Evolutionary conservation across 2,329 filamentous ascomycete genomes (phyloP).

Genomic region (Onygenales sp.): DNA sequence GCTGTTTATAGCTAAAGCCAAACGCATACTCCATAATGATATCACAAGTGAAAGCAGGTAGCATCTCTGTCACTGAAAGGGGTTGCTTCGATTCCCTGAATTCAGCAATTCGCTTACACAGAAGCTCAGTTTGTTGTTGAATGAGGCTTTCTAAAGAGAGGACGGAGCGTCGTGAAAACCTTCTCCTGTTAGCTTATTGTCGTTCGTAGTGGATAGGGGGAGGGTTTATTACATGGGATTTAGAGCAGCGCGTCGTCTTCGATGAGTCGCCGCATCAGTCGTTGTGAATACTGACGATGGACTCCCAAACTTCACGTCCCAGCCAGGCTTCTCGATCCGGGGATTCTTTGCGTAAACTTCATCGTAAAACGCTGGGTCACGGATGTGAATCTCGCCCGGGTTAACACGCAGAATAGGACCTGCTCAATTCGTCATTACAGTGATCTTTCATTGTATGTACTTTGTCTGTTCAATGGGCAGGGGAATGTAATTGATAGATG

Average conservation of each 20-base stretch:
- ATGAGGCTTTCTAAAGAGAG: conserved; percentile 16
- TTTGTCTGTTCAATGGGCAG: not conserved
- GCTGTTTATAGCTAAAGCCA: conserved; percentile 16
- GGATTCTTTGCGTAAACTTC: conserved; percentile 12
- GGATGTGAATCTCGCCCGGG: conserved; percentile 14
- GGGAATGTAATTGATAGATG: not conserved
- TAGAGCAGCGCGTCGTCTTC: conserved; percentile 14
- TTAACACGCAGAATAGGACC: conserved; percentile 16
- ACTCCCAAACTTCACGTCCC: conserved; percentile 15
- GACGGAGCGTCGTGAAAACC: conserved; percentile 13
- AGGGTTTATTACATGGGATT: conserved; percentile 13
- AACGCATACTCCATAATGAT: conserved; percentile 20
- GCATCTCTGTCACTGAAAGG: conserved; percentile 10
- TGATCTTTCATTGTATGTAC: not conserved
- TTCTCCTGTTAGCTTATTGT: not conserved
- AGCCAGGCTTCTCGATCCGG: conserved; percentile 14
- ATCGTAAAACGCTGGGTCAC: conserved; percentile 14
- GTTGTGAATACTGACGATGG: conserved; percentile 20
- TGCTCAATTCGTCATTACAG: not conserved
- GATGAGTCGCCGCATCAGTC: conserved; percentile 15
- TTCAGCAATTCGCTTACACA: conserved; percentile 14
- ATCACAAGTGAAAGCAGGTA: conserved; percentile 17
- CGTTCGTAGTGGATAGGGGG: not conserved
- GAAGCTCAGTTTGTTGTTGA: conserved; percentile 12
- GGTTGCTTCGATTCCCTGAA: conserved; percentile 7